Conservation (phyloP, 1,284 basidiomycete species). For the Sporisorium scitamineum region DNA sequence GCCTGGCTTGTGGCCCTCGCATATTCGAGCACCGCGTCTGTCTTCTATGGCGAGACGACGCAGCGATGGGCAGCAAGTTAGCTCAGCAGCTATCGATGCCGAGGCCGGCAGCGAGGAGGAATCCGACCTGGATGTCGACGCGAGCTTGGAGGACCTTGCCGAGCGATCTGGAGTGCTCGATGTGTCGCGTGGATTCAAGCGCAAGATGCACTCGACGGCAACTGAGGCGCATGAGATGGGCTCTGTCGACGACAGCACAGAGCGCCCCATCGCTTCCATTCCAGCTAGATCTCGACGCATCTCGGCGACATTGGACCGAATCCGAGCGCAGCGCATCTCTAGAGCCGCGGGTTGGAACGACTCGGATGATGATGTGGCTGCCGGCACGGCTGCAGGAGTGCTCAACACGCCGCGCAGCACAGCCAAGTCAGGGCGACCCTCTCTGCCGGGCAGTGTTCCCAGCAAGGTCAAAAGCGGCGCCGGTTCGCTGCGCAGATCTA, state of each 20-base stretch:
- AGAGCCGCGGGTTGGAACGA: conserved; percentile 24
- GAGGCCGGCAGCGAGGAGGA: conserved; percentile 34
- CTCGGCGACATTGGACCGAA: conserved; percentile 31
- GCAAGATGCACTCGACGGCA: conserved; percentile 26
- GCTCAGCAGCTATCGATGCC: not conserved
- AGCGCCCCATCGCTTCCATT: conserved; percentile 37
- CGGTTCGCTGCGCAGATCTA: conserved; percentile 4
- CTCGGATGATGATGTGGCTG: conserved; percentile 28
- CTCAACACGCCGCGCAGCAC: conserved; percentile 6
- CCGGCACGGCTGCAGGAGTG: not conserved
- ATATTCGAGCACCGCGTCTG: conserved; percentile 43
- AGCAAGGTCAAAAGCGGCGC: not conserved
- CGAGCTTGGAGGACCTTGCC: conserved; percentile 41
- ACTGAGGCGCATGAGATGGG: not conserved
- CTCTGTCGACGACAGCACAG: not conserved
- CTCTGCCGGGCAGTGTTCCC: conserved; percentile 2
- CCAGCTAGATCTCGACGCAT: conserved; percentile 34
- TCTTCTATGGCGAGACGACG: conserved; percentile 16
- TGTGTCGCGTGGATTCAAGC: conserved; percentile 37
- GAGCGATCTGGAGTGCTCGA: conserved; percentile 47
- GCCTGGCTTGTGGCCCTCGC: conserved; percentile 38
- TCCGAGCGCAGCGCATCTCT: conserved; percentile 22
- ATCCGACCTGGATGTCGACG: conserved; percentile 50
- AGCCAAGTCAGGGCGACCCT: conserved; percentile 5
- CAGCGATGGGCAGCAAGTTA: not conserved